Percentiles rank a stretch among this genome's conserved stretches.
phyloP scores from a whole-genome alignment of 116 monocot species.

The Zostera marina region DNA sequence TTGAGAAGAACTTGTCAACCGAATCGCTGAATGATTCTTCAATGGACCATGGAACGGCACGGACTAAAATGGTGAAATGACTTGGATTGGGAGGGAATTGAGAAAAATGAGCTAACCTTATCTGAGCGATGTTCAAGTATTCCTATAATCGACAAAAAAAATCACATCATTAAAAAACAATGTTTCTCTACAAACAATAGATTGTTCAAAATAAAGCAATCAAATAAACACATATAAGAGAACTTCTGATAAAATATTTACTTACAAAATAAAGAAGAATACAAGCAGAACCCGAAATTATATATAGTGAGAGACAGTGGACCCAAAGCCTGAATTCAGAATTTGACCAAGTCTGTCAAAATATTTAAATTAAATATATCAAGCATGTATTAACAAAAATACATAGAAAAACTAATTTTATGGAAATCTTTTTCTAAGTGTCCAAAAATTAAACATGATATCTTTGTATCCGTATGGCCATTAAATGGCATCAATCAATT shows the following conservation, averaged over 20 bases:
- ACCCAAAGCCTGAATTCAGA: slow-evolving; percentile 75
- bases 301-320: slow-evolving; percentile 72
- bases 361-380: background rate
- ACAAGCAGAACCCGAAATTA: slow-evolving; percentile 70
- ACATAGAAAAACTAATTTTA: background rate
- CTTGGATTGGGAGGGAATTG: slow-evolving; percentile 45
- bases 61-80: slow-evolving; percentile 83
- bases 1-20: slow-evolving; percentile 60
- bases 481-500: background rate
- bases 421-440: background rate
- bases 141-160: slow-evolving; percentile 27
- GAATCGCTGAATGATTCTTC: slow-evolving; percentile 34
- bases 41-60: slow-evolving; percentile 49
- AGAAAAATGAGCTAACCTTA: slow-evolving; percentile 47
- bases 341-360: background rate
- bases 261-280: slow-evolving; percentile 77
- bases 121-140: slow-evolving; percentile 54
- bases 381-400: background rate
- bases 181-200: background rate
- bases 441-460: background rate
- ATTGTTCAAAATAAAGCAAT: background rate
- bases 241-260: background rate
- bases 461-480: background rate
- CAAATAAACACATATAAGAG: background rate
- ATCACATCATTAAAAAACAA: background rate